These are phyloP conservation scores for Wickerhamomyces mucosus DNA, from an alignment of 805 yeast genomes.

Conservation along the genomic window DNA sequence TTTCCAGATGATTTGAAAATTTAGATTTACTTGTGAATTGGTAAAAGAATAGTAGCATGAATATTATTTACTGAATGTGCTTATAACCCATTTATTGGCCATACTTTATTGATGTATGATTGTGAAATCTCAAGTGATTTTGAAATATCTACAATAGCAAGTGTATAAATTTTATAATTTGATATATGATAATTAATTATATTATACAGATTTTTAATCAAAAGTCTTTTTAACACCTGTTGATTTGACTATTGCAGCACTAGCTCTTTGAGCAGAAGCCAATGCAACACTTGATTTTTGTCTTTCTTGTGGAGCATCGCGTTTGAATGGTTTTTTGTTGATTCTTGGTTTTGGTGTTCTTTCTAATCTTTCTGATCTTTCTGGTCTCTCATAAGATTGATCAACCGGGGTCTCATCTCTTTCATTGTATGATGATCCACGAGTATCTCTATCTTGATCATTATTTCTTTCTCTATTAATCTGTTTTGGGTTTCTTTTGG, in stretches of 20 bases:
- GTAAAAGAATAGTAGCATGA: too few species aligned
- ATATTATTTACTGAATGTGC: too few species aligned
- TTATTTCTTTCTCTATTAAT: constrained; percentile 16
- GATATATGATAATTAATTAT: too few species aligned
- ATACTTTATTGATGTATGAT: too few species aligned
- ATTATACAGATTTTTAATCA: constrained; percentile 1
- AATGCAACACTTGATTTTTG: constrained; percentile 72
- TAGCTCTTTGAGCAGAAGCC: constrained; percentile 81
- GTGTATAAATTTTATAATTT: too few species aligned
- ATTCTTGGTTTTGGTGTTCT: constrained; percentile 6
- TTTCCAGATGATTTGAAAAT: too few species aligned
- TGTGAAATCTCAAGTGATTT: too few species aligned
- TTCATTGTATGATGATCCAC: constrained; percentile 2
- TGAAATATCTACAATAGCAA: too few species aligned
- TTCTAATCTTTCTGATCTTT: constrained; percentile 13
- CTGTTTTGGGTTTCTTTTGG: constrained; percentile 42
- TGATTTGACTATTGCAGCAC: constrained; percentile 81
- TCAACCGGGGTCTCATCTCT: constrained; percentile 9
- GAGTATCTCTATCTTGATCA: constrained; percentile 12
- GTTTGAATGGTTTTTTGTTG: constrained; percentile 1
- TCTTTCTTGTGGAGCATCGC: constrained; percentile 9
- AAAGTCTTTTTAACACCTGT: constrained; percentile 71
- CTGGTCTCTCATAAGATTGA: constrained; percentile 3
- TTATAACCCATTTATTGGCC: too few species aligned
- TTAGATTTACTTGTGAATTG: too few species aligned